Percentiles rank a stretch among this genome's conserved stretches.
Conservation (phyloP, 345 rosid genomes). For the Capsella bursapastoris region DNA sequence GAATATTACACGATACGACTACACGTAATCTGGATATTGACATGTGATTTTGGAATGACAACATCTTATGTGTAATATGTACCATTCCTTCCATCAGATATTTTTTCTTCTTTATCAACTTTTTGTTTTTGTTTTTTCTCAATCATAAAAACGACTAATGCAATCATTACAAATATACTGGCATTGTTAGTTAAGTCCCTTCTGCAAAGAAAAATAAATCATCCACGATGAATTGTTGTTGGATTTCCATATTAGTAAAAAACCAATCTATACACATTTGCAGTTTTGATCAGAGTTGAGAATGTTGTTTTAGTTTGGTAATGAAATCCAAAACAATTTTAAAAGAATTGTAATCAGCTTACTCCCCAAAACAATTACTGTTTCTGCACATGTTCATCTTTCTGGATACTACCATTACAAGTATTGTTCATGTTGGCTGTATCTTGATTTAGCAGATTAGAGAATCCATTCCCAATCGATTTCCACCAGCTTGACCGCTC, state of each 20-base stretch:
- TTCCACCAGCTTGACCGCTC: slow-evolving; percentile 76
- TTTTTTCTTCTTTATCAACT: not conserved
- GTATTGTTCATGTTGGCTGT: slow-evolving; percentile 54
- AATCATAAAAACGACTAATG: not conserved
- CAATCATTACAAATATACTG: not conserved
- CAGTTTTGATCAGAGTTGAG: not conserved
- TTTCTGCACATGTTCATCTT: slow-evolving; percentile 45
- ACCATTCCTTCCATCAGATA: slow-evolving; percentile 15
- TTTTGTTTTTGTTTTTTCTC: not conserved
- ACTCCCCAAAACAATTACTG: slow-evolving; percentile 47
- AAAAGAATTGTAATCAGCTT: slow-evolving; percentile 27
- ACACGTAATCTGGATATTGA: slow-evolving; percentile 34
- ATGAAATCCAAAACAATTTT: slow-evolving; percentile 15
- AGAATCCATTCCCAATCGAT: slow-evolving; percentile 82
- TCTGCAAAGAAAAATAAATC: not conserved
- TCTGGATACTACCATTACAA: slow-evolving; percentile 40
- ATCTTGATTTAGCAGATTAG: slow-evolving; percentile 63
- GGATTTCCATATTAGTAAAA: slow-evolving; percentile 11
- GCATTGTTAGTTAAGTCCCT: not conserved
- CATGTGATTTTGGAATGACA: slow-evolving; percentile 6
- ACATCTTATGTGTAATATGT: slow-evolving; percentile 7
- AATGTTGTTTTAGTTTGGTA: not conserved
- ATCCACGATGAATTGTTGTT: not conserved
- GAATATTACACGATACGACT: slow-evolving; percentile 9
- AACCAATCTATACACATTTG: slow-evolving; percentile 35